Conservation (phyloP, 306 rosid species). For the Malus orientalis region DNA sequence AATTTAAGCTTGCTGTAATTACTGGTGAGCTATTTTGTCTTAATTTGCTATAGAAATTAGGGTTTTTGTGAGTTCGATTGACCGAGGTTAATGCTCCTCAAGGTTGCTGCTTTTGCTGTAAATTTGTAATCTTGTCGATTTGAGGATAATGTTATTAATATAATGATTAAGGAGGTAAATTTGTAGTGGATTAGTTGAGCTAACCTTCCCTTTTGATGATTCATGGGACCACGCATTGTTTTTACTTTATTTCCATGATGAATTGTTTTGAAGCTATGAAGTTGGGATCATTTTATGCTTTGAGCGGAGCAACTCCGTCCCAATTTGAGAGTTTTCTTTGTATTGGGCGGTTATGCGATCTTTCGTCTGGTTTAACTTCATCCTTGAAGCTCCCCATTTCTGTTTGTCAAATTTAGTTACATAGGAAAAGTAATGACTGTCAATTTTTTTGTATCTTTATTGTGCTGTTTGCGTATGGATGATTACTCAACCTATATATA, state of each 20-base stretch:
- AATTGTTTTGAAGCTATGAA: neutral
- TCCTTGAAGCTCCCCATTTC: neutral
- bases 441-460: neutral
- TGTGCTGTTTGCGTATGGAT: neutral
- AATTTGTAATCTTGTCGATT: neutral
- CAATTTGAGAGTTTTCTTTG: neutral
- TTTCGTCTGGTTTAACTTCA: neutral
- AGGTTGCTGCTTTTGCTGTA: neutral
- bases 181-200: neutral
- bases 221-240: neutral
- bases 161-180: neutral
- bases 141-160: neutral
- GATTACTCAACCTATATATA: neutral
- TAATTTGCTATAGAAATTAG: neutral
- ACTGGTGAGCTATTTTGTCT: constrained; percentile 1
- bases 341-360: neutral
- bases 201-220: neutral
- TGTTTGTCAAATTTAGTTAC: neutral
- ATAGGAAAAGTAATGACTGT: neutral
- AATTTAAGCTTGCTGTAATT: constrained; percentile 13
- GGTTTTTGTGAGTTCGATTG: neutral
- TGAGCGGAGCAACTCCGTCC: neutral
- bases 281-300: neutral
- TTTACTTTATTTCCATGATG: neutral
- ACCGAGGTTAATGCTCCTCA: neutral